Base-by-base conservation (phyloP, 495 filamentous ascomycete genomes). In the Mycothermus thermophilus region DNA sequence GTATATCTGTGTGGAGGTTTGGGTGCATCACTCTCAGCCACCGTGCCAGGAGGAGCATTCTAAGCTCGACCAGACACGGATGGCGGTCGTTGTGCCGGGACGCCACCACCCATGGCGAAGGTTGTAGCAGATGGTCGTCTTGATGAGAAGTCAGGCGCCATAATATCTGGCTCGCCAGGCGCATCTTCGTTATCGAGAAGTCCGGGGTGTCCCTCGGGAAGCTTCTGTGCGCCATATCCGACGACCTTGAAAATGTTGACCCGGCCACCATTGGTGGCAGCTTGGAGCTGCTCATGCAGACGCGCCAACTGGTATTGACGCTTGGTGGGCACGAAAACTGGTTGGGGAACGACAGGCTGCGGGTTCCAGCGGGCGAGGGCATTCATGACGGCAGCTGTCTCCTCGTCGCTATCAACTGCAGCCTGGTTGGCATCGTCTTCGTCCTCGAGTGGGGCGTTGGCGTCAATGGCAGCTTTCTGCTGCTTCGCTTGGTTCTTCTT, bases 401-500 rank as follows among this genome's bases (percentile, higher is more conserved):
- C 90, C 64, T 94, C 90, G 43, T 96, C 90, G 2, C 79, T 84
- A 57, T 97, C 92, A 18, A 96, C 76, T 1, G 79, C 69, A 1
- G 68, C 78, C 15, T 66, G 71, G 20, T 79, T 79, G 34, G 66
- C 67, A 30, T 79, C 81, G 12, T 83, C 78, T 32, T 94, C 87
- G 32, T 95, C 86, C 37, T 82, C 79, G 4, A 88, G 59, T n/a
- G 88, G 85, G 6, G 84, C 86, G 51, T 88, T 88, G 42, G 87
- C 87, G 52, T 93, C 86, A 46, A 97, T 80, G 21, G 84, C 83
- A 26, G 84, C 85, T 61, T 93, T 92, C 54, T 95, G 88, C 62
- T 90, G 82, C 47, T 92, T 88, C 9, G 90, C 90, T 59, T 96
- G 90, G 53, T 96, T 97, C 67, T 93, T 94, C 69, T 95, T 95